Conservation (phyloP, 1,284 basidiomycete species). For the Exsudoporus floridanus region DNA sequence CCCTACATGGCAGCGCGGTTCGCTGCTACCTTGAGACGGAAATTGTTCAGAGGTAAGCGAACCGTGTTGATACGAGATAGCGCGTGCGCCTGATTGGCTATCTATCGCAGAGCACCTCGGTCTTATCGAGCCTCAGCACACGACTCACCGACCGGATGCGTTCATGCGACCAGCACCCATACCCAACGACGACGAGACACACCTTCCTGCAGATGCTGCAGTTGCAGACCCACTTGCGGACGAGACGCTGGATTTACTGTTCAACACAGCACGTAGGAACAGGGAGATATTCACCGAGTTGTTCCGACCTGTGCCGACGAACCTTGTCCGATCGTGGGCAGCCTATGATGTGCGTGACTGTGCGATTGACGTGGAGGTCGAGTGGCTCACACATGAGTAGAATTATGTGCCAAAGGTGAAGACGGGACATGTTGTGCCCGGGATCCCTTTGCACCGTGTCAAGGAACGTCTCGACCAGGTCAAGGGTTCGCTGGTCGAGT, state of each 20-base stretch:
- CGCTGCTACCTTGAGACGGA: conserved; percentile 74
- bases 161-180: conserved; percentile 81
- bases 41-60: conserved; percentile 66
- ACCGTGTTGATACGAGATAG: neutral
- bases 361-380: conserved; percentile 3
- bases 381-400: conserved; percentile 38
- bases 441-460: conserved; percentile 60
- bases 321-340: conserved; percentile 75
- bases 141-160: conserved; percentile 44
- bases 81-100: conserved; percentile 1
- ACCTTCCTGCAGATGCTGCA: conserved; percentile 54
- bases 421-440: conserved; percentile 79
- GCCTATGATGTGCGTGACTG: conserved; percentile 64
- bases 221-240: conserved; percentile 83
- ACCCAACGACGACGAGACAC: conserved; percentile 67
- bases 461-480: conserved; percentile 75
- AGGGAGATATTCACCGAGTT: conserved; percentile 80
- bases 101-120: conserved; percentile 78
- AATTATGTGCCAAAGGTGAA: conserved; percentile 73
- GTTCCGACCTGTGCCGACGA: conserved; percentile 80
- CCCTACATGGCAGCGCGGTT: conserved; percentile 70
- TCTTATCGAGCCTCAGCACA: conserved; percentile 65
- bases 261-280: conserved; percentile 74
- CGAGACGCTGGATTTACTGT: conserved; percentile 62
- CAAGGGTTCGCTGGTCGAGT: conserved; percentile 72